Conservation (phyloP, 1,284 basidiomycete genomes). For the Trichosporon coremiiforme region DNA sequence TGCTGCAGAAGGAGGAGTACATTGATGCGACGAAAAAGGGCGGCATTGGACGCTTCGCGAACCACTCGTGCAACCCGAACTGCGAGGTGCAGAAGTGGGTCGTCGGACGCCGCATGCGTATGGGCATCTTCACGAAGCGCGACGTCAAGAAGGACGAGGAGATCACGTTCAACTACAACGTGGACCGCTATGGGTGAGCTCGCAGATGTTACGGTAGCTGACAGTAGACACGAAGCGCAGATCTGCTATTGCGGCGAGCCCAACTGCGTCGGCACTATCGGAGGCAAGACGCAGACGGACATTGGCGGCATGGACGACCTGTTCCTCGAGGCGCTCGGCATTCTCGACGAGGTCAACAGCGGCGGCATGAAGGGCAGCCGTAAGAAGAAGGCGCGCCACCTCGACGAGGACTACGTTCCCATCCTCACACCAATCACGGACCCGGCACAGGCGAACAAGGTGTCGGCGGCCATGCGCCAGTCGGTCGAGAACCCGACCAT, state of each 20-base stretch:
- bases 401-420: slow-evolving; percentile 83
- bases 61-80: slow-evolving; percentile 97
- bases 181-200: slow-evolving; percentile 90
- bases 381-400: slow-evolving; percentile 86
- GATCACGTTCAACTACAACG: slow-evolving; percentile 99
- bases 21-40: slow-evolving; percentile 98
- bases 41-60: slow-evolving; percentile 93
- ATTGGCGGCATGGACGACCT: slow-evolving; percentile 89
- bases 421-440: slow-evolving; percentile 68
- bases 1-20: slow-evolving; percentile 98
- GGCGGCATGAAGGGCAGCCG: slow-evolving; percentile 78
- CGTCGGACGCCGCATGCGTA: slow-evolving; percentile 83
- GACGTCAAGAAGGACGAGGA: slow-evolving; percentile 82
- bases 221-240: slow-evolving; percentile 84
- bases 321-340: slow-evolving; percentile 97
- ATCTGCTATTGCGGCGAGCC: slow-evolving; percentile 93
- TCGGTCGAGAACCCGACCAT: slow-evolving; percentile 78
- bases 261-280: slow-evolving; percentile 93
- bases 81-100: slow-evolving; percentile 99
- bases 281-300: slow-evolving; percentile 98
- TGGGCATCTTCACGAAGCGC: slow-evolving; percentile 97
- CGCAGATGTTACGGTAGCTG: slow-evolving; percentile 19
- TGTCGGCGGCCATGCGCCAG: slow-evolving; percentile 88
- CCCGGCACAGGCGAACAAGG: slow-evolving; percentile 81
- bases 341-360: slow-evolving; percentile 82